phyloP scores from a whole-genome alignment of 345 rosid species.

The Zanthoxylum bungeanum region DNA sequence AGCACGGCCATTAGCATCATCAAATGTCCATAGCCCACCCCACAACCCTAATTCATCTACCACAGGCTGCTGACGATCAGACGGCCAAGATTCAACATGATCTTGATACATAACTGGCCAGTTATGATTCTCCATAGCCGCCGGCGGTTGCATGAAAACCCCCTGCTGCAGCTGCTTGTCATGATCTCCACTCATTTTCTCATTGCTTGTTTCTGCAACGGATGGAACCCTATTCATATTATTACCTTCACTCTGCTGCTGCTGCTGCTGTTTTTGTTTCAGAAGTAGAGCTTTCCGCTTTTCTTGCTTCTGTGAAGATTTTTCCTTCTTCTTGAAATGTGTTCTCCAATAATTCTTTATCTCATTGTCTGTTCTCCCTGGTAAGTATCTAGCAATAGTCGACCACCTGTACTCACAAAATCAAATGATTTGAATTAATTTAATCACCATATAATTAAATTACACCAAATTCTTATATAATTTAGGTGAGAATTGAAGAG shows the following conservation, averaged over 20 bases:
- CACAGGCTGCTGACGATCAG: slow-evolving; percentile 22
- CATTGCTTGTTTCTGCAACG: neutral
- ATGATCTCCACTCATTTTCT: neutral
- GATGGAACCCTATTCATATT: slow-evolving; percentile 2
- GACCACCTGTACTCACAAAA: slow-evolving; percentile 56
- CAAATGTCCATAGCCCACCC: slow-evolving; percentile 53
- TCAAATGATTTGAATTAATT: neutral
- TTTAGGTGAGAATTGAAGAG: neutral
- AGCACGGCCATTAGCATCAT: slow-evolving; percentile 19
- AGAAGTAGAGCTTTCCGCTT: slow-evolving; percentile 29
- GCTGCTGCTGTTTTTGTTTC: slow-evolving; percentile 24
- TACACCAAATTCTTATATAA: neutral
- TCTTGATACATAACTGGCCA: slow-evolving; percentile 28
- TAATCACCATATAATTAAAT: neutral
- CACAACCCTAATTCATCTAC: slow-evolving; percentile 42
- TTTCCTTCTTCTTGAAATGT: slow-evolving; percentile 64
- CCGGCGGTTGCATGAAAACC: slow-evolving; percentile 18
- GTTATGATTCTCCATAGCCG: slow-evolving; percentile 20
- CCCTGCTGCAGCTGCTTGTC: slow-evolving; percentile 22
- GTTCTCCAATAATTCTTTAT: slow-evolving; percentile 98
- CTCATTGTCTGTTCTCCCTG: slow-evolving; percentile 91
- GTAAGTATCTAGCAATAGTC: slow-evolving; percentile 83
- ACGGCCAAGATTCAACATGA: slow-evolving; percentile 24
- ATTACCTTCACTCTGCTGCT: slow-evolving; percentile 10
- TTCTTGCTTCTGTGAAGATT: slow-evolving; percentile 29